phyloP scores from a whole-genome alignment of 768 basidiomycete species.

The Krasilnikovozyma curviuscula region DNA sequence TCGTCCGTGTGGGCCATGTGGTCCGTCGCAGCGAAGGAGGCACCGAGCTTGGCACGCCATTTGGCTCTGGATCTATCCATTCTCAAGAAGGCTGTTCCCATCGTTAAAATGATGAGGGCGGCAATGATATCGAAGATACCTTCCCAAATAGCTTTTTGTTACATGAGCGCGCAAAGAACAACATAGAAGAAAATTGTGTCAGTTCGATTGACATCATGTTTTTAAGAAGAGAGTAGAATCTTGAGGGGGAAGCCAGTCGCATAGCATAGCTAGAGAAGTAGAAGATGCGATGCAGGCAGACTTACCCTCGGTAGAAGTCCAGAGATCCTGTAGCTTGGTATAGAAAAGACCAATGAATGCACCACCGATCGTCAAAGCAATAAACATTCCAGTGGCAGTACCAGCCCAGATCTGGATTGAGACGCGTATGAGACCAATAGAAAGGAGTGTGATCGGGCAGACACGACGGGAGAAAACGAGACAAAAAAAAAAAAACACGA shows the following conservation, averaged over 20 bases:
- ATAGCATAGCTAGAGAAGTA: no score
- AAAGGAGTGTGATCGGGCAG: background rate
- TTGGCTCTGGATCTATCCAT: conserved; percentile 86
- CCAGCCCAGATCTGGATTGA: conserved; percentile 51
- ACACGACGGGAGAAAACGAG: background rate
- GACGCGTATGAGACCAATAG: background rate
- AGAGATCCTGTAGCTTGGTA: conserved; percentile 67
- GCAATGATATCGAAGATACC: conserved; percentile 37
- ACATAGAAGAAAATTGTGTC: no score
- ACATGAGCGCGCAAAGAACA: no score
- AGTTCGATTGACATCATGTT: no score
- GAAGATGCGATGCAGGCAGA: no score
- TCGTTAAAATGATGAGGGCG: conserved; percentile 61
- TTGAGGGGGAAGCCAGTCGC: background rate
- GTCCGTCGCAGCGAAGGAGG: conserved; percentile 39
- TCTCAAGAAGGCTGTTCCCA: conserved; percentile 82
- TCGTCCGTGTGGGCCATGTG: conserved; percentile 14
- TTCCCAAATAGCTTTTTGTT: conserved; percentile 73
- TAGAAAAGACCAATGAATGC: conserved; percentile 92
- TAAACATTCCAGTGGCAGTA: conserved; percentile 32
- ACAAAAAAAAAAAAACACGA: background rate
- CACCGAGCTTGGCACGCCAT: conserved; percentile 75
- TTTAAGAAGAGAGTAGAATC: background rate
- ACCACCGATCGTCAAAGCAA: conserved; percentile 35
- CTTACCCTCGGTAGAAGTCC: conserved; percentile 50